Base-by-base conservation (phyloP, 2,329 filamentous ascomycete species). In the Colletotrichum lentis region DNA sequence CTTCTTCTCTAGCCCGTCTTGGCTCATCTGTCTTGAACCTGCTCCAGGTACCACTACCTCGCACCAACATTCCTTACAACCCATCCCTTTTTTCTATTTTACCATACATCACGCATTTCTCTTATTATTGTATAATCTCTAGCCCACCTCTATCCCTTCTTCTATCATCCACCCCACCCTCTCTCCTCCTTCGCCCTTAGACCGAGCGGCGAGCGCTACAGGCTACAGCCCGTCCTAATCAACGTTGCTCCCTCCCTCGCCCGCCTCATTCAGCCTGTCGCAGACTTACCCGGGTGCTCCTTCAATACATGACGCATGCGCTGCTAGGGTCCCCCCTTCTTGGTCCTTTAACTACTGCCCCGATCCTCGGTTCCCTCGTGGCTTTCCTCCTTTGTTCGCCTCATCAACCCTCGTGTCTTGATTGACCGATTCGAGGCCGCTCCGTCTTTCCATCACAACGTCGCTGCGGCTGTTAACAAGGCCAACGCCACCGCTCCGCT, bases 281-380 rank as follows among this genome's bases (percentile, higher is more conserved):
- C 66, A 69, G 47, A 70, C 50, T 66, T 69, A 56, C 44, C 63
- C 46, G 69, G 59, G 69, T 69, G 59, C 60, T 70, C 59, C 69
- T 69, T 58, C 62, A 67, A 64, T 71, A 70, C 69, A 70, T 71
- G 67, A 71, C 69, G 69, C 69, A 70, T 62, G 46, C 53, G 50
- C 55, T 62, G 69, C 69, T 60, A 57, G 69, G 69, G 62, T 69
- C 56, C 60, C 43, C 69, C 69, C 60, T 70, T 66, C 63, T 64
- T 56, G 37, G 55, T 60, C 31, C 52, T 50, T 59, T 62, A 71
- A 66, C 67, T 67, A 56, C 58, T 53, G 57, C 58, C 67, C 69
- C 59, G 64, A 63, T 56, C 67, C 64, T 64, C 67, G 39, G 46
- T 60, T 37, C 43, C 24, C n/a, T 65, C 65, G 65, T 41, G 54